Evolutionary conservation across 495 filamentous ascomycete genomes (phyloP), one percentile per base, ranked within the genome.

Genomic region (Tuber melanosporum): DNA sequence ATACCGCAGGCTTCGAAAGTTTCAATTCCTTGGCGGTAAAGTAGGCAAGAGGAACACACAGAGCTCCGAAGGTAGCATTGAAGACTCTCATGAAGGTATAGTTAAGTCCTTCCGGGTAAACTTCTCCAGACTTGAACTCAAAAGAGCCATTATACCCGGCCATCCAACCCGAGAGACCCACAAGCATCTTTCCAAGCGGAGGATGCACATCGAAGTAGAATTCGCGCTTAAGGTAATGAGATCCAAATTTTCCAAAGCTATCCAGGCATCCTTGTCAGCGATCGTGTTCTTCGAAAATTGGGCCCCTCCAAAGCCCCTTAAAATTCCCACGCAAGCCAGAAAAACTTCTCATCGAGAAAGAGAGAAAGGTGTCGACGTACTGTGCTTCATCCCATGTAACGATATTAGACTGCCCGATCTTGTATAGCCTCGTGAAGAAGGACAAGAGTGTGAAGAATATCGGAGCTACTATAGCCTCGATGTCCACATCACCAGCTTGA

Each of bases 161-260:
- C 74, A 99, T 87, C 81, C 94, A 95, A 81, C 95, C 95, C 19
- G 95, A 98, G 74, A 99, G 88, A 70, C 95, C 95, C 78, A 99
- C 96, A 41, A 99, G 89, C 89, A 99, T 98, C 87, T 99, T 99
- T 82, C 95, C 95, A 70, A 98, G 89, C 70, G 95, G 95, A 73
- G 95, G 95, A 84, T 99, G 93, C 47, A 98, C 95, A 88, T 99
- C 95, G 86, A 99, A 99, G 89, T 98, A 99, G 87, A 98, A 96
- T 85, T 98, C 96, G 81, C 95, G 93, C 83, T 99, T 98, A 76
- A 99, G 89, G 83, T 99, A 99, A 85, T 99, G 94, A 80, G 95
- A 98, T 77, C 95, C 95, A 85, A 99, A 99, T 85, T 99, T 99
- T 81, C 95, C 95, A 85, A 99, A 99, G 85, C 94, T 97, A 84